Percentiles rank a stretch among this genome's conserved stretches.
Evolutionary conservation across 148 eudicot species (phyloP).

Genomic region (Nyssa sinensis): DNA sequence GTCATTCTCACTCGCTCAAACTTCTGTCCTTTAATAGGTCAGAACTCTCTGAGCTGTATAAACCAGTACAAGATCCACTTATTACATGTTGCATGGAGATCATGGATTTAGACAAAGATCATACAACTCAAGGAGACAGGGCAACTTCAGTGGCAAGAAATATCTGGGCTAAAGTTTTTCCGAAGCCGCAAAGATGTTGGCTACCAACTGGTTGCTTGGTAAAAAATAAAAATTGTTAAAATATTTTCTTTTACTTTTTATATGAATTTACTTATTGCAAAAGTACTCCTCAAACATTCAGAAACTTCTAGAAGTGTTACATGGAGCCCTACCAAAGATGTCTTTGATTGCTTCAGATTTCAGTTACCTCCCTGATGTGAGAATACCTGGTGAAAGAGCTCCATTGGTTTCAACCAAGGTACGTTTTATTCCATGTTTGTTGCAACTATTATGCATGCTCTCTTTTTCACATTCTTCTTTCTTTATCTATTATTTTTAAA

Average conservation of each 20-base stretch:
- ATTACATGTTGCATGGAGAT: conserved; percentile 72
- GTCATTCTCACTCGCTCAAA: not conserved
- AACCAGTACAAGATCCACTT: conserved; percentile 67
- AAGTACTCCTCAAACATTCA: conserved; percentile 20
- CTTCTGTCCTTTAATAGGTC: conserved; percentile 32
- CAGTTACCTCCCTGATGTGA: conserved; percentile 92
- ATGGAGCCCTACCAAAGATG: conserved; percentile 90
- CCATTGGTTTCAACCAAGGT: conserved; percentile 94
- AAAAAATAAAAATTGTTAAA: conserved; percentile 7
- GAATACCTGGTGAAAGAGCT: conserved; percentile 85
- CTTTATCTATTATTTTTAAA: too few species aligned
- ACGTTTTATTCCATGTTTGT: not conserved
- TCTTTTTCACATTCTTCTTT: not conserved
- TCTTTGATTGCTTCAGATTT: conserved; percentile 92
- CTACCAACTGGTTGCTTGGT: conserved; percentile 96
- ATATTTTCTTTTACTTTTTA: not conserved
- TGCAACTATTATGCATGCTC: not conserved
- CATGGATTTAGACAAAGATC: conserved; percentile 48
- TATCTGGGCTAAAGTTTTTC: conserved; percentile 66
- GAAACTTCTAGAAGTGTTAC: conserved; percentile 84
- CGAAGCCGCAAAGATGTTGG: conserved; percentile 88
- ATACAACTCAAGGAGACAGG: conserved; percentile 36
- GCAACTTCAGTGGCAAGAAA: conserved; percentile 38
- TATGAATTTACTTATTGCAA: conserved; percentile 1
- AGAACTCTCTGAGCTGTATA: conserved; percentile 67